A percentile compares a stretch with the other conserved stretches of the same genome.
These are phyloP conservation scores for Aristolochia fimbriata DNA, from an alignment of 164 flowering plant species.

Conservation along the genomic window DNA sequence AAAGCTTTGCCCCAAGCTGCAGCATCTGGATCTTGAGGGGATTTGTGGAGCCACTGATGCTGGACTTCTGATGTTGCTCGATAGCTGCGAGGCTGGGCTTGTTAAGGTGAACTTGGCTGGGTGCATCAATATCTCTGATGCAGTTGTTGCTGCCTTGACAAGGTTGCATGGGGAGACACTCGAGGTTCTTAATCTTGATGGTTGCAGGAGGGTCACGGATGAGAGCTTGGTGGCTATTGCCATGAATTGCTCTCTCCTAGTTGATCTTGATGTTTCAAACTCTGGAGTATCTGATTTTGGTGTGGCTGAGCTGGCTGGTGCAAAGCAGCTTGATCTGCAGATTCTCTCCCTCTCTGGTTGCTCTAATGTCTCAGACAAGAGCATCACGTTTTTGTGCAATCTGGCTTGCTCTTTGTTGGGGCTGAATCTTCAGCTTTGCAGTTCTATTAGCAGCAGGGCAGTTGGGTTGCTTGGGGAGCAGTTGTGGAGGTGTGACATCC, in stretches of 20 bases:
- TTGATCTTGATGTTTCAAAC: conserved; percentile 51
- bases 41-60: conserved; percentile 52
- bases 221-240: conserved; percentile 50
- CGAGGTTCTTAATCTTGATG: conserved; percentile 48
- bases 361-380: conserved; percentile 40
- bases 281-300: conserved; percentile 51
- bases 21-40: conserved; percentile 46
- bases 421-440: conserved; percentile 62
- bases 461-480: conserved; percentile 37
- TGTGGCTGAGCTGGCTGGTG: conserved; percentile 33
- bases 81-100: conserved; percentile 37
- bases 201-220: conserved; percentile 51
- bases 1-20: conserved; percentile 53
- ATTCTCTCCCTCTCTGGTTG: conserved; percentile 62
- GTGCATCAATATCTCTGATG: conserved; percentile 54
- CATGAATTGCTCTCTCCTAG: conserved; percentile 42
- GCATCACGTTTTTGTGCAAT: conserved; percentile 32
- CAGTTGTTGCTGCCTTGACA: conserved; percentile 30
- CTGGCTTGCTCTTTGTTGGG: conserved; percentile 54
- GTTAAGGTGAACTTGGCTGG: conserved; percentile 48
- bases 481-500: conserved; percentile 72
- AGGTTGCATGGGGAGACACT: conserved; percentile 52
- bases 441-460: conserved; percentile 32
- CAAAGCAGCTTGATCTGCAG: conserved; percentile 36
- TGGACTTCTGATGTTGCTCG: conserved; percentile 41